A percentile compares a stretch with the other conserved stretches of the same genome.
Evolutionary conservation across 768 basidiomycete genomes (phyloP).

Genomic region (Macrolepiota fuliginosa): DNA sequence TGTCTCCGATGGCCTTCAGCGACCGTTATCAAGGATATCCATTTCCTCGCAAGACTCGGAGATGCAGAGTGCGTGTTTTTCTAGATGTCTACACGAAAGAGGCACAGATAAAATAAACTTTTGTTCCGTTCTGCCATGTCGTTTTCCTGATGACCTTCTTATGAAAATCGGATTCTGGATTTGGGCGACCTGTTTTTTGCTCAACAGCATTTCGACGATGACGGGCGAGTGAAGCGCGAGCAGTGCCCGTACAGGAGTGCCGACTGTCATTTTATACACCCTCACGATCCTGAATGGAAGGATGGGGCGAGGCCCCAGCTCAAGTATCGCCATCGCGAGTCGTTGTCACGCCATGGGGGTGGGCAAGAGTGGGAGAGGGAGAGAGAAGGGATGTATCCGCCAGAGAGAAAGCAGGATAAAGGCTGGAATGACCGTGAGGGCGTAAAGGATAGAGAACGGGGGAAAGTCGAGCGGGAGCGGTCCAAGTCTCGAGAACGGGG

Average conservation of each 20-base stretch:
- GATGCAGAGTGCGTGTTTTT: slow-evolving; percentile 5
- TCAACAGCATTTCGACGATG: slow-evolving; percentile 12
- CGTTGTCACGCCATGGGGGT: background rate
- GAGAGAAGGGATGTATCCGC: background rate
- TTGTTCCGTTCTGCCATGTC: too few species aligned
- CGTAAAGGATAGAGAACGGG: background rate
- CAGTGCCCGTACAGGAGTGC: slow-evolving; percentile 4
- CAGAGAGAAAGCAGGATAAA: background rate
- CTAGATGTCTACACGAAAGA: too few species aligned
- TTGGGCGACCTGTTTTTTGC: background rate
- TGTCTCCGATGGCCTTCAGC: too few species aligned
- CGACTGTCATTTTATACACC: slow-evolving; percentile 18
- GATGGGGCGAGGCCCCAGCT: background rate
- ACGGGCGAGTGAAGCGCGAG: background rate
- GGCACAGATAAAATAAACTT: too few species aligned
- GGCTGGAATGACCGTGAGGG: background rate
- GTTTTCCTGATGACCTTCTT: too few species aligned
- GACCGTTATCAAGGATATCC: background rate
- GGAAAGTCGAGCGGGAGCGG: background rate
- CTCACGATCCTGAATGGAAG: slow-evolving; percentile 14
- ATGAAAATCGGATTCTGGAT: background rate
- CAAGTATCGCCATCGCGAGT: background rate
- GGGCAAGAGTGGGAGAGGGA: background rate
- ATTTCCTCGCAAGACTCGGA: slow-evolving; percentile 5
- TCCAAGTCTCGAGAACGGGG: background rate